phyloP scores from a whole-genome alignment of 1,139 yeast genomes.

The Kodamaea arcana region DNA sequence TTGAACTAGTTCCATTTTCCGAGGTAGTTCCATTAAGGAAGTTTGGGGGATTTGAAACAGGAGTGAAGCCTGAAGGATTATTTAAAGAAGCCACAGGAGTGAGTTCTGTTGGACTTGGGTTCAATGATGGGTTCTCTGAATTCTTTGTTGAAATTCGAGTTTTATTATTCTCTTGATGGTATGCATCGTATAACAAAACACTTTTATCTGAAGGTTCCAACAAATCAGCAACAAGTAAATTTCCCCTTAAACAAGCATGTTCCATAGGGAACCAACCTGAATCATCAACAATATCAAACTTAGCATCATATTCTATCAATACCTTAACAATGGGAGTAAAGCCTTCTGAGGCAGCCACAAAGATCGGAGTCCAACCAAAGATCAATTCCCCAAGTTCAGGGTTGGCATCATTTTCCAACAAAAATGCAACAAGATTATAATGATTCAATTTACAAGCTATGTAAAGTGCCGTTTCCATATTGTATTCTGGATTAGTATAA shows the following conservation, averaged over 20 bases:
- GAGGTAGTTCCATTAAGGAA: background rate
- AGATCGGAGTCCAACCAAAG: conserved; percentile 95
- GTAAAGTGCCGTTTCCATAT: conserved; percentile 77
- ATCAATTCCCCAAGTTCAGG: conserved; percentile 72
- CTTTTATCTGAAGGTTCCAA: conserved; percentile 44
- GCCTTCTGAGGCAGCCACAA: conserved; percentile 90
- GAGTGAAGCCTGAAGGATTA: background rate
- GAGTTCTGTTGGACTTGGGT: too few species aligned
- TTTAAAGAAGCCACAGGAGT: background rate
- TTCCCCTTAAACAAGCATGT: conserved; percentile 91
- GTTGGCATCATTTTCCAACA: conserved; percentile 60
- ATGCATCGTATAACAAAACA: conserved; percentile 37
- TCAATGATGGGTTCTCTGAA: too few species aligned
- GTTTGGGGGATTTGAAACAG: background rate
- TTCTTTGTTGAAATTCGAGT: conserved; percentile 20
- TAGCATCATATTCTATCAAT: conserved; percentile 52
- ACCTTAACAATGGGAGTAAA: conserved; percentile 51
- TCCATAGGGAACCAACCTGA: conserved; percentile 98
- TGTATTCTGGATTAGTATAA: conserved; percentile 53
- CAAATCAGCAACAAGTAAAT: conserved; percentile 62
- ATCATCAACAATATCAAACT: conserved; percentile 59
- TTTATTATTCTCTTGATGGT: conserved; percentile 36
- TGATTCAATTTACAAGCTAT: conserved; percentile 69
- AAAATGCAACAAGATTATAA: conserved; percentile 49
- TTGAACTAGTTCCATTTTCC: too few species aligned